Conservation (phyloP, 73 alveolate genomes). For the Tetrahymena elliotti region DNA sequence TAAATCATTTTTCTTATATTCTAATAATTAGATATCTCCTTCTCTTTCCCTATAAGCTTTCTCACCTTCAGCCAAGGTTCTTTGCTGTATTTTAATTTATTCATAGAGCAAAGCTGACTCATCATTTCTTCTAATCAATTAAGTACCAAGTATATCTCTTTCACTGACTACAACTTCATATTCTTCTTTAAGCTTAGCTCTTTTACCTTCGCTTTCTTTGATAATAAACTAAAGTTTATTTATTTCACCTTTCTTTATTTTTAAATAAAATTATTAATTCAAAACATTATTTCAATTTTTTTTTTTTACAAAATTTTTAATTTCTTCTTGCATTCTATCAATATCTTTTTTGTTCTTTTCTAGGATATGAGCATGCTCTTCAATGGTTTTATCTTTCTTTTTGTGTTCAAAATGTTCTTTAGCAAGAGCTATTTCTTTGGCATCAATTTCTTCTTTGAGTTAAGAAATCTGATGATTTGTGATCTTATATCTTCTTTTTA, state of each 20-base stretch:
- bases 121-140: conserved; percentile 95
- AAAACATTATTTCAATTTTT: too few species aligned
- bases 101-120: conserved; percentile 97
- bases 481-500: conserved; percentile 75
- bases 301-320: conserved; percentile 16
- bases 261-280: not conserved
- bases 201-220: conserved; percentile 73
- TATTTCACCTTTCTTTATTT: conserved; percentile 48
- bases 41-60: conserved; percentile 48
- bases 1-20: conserved; percentile 64
- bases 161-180: conserved; percentile 74
- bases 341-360: conserved; percentile 67
- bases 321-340: conserved; percentile 46
- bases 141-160: conserved; percentile 87
- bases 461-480: conserved; percentile 73
- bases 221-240: conserved; percentile 63
- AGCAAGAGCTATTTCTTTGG: conserved; percentile 72
- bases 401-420: conserved; percentile 68
- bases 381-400: conserved; percentile 64
- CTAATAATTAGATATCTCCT: conserved; percentile 59
- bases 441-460: conserved; percentile 84
- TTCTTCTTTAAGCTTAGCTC: conserved; percentile 69
- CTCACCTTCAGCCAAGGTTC: conserved; percentile 82
- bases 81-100: conserved; percentile 84
- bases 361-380: conserved; percentile 51